Base-by-base conservation (phyloP, 768 basidiomycete species). In the Rhizopogon sp. region DNA sequence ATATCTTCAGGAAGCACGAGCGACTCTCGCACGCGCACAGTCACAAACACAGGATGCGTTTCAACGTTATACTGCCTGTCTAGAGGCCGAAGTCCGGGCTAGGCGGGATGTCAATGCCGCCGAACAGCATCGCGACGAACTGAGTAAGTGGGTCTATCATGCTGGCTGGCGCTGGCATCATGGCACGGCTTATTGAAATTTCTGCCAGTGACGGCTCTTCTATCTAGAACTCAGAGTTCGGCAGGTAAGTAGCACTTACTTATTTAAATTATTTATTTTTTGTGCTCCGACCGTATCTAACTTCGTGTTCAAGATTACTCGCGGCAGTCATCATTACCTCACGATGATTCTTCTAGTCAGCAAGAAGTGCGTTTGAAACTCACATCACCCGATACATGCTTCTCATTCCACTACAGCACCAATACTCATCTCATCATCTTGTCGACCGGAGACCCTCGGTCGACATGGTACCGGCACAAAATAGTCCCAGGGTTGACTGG, bases 41-140 rank as follows among this genome's bases (percentile, higher is more conserved):
- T 82, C 84, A 62, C 85, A 87, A 49, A 84, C 85, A 0, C 84
- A 88, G 61, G 87, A 88, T 42, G 79, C 85, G 3, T 86, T 88
- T 62, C 75, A 83, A 64, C 73, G 81, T 50, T 89, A 89, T 62
- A 88, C 81, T 10, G 76, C 80, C 10, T 87, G 82, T 68, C 73
- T 88, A 16, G 86, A 89, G 62, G 71, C 80, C 10, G 87, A 90
- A 64, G 74, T 76, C 42, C 83, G 83, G 66, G 86, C 87, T 46
- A 76, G 82, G 61, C 80, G 82, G 60, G 82, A 84, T 56, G 82
- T 88, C 10, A 67, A 67, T 6, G 72, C 80, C 53, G 83, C 84
- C 52, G 87, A 88, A 62, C 85, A 84, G 66, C 81, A 84, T 46
- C 79, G 85, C 59, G 87, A 88, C 62, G 84, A 85, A 56, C 65